Base-by-base conservation (phyloP, 345 rosid genomes). In the Moringa oleifera region DNA sequence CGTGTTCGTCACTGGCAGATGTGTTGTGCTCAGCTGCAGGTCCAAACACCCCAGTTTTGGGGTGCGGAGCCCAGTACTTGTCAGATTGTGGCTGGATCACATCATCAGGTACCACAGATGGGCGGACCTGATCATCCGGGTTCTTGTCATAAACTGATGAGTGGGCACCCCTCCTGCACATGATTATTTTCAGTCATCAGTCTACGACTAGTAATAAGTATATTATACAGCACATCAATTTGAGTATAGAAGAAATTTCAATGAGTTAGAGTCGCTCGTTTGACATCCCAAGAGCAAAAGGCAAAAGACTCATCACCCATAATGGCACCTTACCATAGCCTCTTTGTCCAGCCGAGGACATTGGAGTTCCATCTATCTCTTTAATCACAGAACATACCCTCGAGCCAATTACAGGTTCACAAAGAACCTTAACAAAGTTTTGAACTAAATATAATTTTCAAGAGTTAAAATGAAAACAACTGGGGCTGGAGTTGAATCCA, bases 11-110 rank as follows among this genome's bases (percentile, higher is more conserved):
- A 1, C 66, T 80, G 0, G 73, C 70, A 19, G 51, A 68, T 1
- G 75, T 1, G 47, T 24, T 62, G 13, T 72, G 70, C 21, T 77
- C 86, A 0, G 79, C 9, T 21, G 83, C 80, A 3, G 98, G 98
- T 19, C 96, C 95, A 24, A 92, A 92, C 55, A 92, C 91, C 55
- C 96, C 98, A 0, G 98, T 92, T 65, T 77, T 79, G 1, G 98
- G 98, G 64, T 92, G 86, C 4, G 98, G 98, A n/a, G 86, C 89
- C 96, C 98, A 92, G 63, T 92, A 92, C 68, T 92, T 77, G 25
- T 87, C 85, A 7, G 97, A 77, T 46, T 76, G 67, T 19, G 87
- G 81, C 71, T 75, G 58, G 49, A 92, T 84, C 65, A 89, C 76
- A 52, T 89, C 80, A 36, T 92, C 98, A 20, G 92, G 87, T 20